These are phyloP conservation scores for Mucor plumbeus DNA, from an alignment of 371 early-diverging fungal genomes.

Conservation along the genomic window DNA sequence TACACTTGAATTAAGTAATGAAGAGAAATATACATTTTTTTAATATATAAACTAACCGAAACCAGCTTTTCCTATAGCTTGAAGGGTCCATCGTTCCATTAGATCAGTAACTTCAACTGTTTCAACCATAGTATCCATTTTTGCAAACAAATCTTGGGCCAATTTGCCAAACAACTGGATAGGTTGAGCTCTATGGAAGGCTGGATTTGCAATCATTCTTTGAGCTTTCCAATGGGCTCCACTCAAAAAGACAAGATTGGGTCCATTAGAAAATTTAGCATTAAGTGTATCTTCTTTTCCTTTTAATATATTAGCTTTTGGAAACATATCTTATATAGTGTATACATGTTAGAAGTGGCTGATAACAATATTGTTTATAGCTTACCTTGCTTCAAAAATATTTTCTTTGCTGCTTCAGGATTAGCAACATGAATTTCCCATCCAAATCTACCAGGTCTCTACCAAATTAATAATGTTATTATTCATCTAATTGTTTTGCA, in stretches of 20 bases:
- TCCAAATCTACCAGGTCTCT: conserved; percentile 11
- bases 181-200: conserved; percentile 46
- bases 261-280: conserved; percentile 9
- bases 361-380: no score
- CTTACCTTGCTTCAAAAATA: conserved; percentile 10
- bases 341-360: background rate
- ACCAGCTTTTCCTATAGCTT: conserved; percentile 45
- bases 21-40: background rate
- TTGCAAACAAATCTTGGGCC: conserved; percentile 28
- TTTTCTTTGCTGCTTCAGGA: conserved; percentile 13
- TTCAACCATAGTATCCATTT: conserved; percentile 25
- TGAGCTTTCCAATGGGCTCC: conserved; percentile 27
- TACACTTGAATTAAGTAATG: conserved; percentile 1
- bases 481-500: background rate
- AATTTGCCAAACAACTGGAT: conserved; percentile 38
- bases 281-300: background rate
- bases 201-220: conserved; percentile 41
- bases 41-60: conserved; percentile 35
- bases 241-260: conserved; percentile 13
- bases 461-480: background rate
- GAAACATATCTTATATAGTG: background rate
- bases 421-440: conserved; percentile 13
- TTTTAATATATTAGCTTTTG: background rate
- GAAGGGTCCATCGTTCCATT: conserved; percentile 39
- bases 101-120: conserved; percentile 28